A percentile compares a stretch with the other conserved stretches of the same genome.
phyloP scores from a whole-genome alignment of 257 asterid genomes.

The Gentiana straminea region DNA sequence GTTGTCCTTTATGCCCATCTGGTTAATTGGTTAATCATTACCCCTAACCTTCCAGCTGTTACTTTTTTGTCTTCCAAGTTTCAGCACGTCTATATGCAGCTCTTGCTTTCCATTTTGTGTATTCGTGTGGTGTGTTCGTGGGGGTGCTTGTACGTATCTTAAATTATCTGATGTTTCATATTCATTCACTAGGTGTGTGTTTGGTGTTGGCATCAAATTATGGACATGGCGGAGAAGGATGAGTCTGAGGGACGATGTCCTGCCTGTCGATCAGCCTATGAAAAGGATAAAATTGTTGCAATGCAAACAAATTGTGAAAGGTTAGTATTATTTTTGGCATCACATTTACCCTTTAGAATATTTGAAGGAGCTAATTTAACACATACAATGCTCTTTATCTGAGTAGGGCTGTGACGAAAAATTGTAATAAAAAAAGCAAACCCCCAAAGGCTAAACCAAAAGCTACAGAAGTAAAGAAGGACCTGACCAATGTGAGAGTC shows the following conservation, averaged over 20 bases:
- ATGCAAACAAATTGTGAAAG: conserved; percentile 71
- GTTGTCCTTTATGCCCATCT: no score
- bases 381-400: neutral
- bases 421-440: conserved; percentile 49
- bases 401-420: conserved; percentile 43
- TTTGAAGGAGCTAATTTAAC: conserved; percentile 13
- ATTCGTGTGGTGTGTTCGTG: no score
- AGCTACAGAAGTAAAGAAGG: conserved; percentile 68
- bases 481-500: conserved; percentile 78
- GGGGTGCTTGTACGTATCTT: no score
- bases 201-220: conserved; percentile 98
- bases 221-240: conserved; percentile 93
- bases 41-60: no score
- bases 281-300: conserved; percentile 77
- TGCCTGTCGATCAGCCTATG: conserved; percentile 75
- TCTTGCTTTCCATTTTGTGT: no score
- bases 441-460: conserved; percentile 77
- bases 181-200: conserved; percentile 56
- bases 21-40: no score
- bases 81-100: no score
- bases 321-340: conserved; percentile 21
- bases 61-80: no score
- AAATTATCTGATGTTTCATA: conserved; percentile 1
- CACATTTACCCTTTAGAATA: conserved; percentile 5
- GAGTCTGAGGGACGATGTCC: conserved; percentile 87